phyloP scores from a whole-genome alignment of 306 rosid species.

The Prunus mongolica region DNA sequence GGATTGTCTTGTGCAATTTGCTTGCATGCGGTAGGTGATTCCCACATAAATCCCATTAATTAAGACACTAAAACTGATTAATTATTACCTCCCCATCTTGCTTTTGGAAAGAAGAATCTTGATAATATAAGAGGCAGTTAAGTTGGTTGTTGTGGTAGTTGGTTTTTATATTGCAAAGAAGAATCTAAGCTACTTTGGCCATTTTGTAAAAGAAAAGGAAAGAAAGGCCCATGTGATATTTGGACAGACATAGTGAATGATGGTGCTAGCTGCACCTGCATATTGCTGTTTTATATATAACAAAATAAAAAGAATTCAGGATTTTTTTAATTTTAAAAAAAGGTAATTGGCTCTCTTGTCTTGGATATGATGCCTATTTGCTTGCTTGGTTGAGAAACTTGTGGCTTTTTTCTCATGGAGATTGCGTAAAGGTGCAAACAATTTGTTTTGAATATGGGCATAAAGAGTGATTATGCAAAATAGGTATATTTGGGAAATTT shows the following conservation, averaged over 20 bases:
- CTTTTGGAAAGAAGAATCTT: constrained; percentile 11
- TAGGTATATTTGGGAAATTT: constrained; percentile 7
- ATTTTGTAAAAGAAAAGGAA: constrained; percentile 1
- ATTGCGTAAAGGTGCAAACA: constrained; percentile 25
- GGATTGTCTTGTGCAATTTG: background rate
- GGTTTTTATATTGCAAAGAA: constrained; percentile 32
- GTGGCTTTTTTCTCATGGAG: constrained; percentile 14
- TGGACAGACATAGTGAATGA: constrained; percentile 9
- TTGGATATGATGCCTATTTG: constrained; percentile 21
- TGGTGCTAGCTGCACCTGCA: constrained; percentile 1
- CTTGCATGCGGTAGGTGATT: background rate
- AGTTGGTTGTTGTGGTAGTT: constrained; percentile 37
- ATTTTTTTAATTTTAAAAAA: background rate
- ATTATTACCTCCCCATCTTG: background rate
- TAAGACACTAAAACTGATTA: background rate
- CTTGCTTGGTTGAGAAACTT: constrained; percentile 45
- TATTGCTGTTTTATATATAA: background rate
- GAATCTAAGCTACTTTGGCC: constrained; percentile 11
- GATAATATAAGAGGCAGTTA: constrained; percentile 28
- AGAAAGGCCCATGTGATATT: background rate
- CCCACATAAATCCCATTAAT: background rate
- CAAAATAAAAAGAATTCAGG: background rate
- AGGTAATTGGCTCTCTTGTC: background rate
- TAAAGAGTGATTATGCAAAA: constrained; percentile 9
- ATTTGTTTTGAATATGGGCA: constrained; percentile 21